These are phyloP conservation scores for Gracilaria vermiculophylla DNA, from an alignment of 23 red algal genomes.

Conservation along the genomic window DNA sequence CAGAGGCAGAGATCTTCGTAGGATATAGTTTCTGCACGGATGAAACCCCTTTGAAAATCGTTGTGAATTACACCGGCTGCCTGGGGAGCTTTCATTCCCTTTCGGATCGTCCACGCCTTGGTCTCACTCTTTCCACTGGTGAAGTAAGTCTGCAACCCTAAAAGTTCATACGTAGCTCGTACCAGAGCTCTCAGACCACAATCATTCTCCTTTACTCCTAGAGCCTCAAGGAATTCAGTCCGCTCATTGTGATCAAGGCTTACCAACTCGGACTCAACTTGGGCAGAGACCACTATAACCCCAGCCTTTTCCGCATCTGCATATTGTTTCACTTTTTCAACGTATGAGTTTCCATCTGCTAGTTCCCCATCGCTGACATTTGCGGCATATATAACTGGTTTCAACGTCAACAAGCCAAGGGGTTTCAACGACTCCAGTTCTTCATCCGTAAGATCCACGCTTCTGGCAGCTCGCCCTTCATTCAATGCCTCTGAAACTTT, in stretches of 20 bases:
- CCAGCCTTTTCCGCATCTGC: slow-evolving; percentile 42
- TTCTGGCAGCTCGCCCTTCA: slow-evolving; percentile 50
- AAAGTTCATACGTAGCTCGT: slow-evolving; percentile 81
- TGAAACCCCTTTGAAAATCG: slow-evolving; percentile 99
- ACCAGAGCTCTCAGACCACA: slow-evolving; percentile 82
- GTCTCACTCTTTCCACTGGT: slow-evolving; percentile 94
- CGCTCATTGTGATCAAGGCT: slow-evolving; percentile 63
- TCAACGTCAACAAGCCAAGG: slow-evolving; percentile 87
- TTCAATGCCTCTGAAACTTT: slow-evolving; percentile 66
- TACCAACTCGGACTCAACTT: slow-evolving; percentile 91
- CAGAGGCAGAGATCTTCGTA: slow-evolving; percentile 72
- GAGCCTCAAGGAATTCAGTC: slow-evolving; percentile 74
- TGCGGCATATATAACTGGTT: slow-evolving; percentile 97
- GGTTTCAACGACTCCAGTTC: slow-evolving; percentile 59
- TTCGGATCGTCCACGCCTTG: slow-evolving; percentile 92
- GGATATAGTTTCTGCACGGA: slow-evolving; percentile 86
- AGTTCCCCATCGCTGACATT: slow-evolving; percentile 89
- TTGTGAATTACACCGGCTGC: slow-evolving; percentile 97
- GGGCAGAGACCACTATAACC: slow-evolving; percentile 83
- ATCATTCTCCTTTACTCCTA: slow-evolving; percentile 75
- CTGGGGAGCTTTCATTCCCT: slow-evolving; percentile 87
- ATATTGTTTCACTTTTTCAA: slow-evolving; percentile 70
- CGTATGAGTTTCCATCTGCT: slow-evolving; percentile 54
- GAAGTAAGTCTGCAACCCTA: slow-evolving; percentile 94
- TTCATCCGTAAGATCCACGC: slow-evolving; percentile 60